phyloP scores from a whole-genome alignment of 495 filamentous ascomycete genomes.

The Immersiella caudata region DNA sequence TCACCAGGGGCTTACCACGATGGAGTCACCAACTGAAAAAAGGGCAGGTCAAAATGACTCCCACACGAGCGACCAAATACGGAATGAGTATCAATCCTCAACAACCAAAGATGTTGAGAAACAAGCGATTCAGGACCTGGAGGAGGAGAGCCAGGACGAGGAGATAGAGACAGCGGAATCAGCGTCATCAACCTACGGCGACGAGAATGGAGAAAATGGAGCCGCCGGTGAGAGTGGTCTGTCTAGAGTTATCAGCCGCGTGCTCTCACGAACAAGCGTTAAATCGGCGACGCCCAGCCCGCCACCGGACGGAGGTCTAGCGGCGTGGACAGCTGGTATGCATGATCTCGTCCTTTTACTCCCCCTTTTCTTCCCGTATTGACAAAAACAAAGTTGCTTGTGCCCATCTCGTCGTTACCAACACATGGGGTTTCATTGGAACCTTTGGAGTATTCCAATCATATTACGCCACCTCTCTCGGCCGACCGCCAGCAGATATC shows the following conservation, averaged over 20 bases:
- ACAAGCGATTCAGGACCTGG: background rate
- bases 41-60: background rate
- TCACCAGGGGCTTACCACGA: background rate
- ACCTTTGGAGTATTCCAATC: conserved; percentile 81
- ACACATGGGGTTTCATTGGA: conserved; percentile 59
- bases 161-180: background rate
- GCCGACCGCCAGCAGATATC: conserved; percentile 63
- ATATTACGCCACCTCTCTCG: conserved; percentile 63
- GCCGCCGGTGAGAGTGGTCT: conserved; percentile 21
- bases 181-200: background rate
- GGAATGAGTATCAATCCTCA: background rate
- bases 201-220: background rate
- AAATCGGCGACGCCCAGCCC: conserved; percentile 48
- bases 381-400: conserved; percentile 40
- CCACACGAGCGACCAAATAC: background rate
- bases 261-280: conserved; percentile 44
- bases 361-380: background rate
- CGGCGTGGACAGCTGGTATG: conserved; percentile 53
- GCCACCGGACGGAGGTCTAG: conserved; percentile 56
- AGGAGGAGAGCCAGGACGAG: conserved; percentile 13
- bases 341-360: background rate
- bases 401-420: conserved; percentile 51
- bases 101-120: background rate
- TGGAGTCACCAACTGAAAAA: background rate
- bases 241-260: conserved; percentile 33